Conservation (phyloP, 1,284 basidiomycete species). For the Sutorius eximius region DNA sequence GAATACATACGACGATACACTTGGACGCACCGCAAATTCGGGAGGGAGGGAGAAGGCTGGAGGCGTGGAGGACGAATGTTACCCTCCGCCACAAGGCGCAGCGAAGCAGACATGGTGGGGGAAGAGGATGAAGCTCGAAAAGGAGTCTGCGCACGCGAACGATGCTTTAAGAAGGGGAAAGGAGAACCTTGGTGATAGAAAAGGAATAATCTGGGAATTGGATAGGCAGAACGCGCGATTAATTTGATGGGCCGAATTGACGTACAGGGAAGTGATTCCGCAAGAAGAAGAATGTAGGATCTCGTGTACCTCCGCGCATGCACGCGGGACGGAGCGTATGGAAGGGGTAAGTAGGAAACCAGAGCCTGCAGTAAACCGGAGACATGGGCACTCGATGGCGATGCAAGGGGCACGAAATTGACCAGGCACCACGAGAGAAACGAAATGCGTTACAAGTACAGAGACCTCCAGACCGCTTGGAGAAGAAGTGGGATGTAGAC, state of each 20-base stretch:
- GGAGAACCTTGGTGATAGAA: slow-evolving; percentile 34
- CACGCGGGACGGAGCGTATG: slow-evolving; percentile 21
- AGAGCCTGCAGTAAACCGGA: slow-evolving; percentile 12
- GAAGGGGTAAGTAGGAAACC: slow-evolving; percentile 15
- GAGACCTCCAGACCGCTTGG: slow-evolving; percentile 6
- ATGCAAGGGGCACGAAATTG: slow-evolving; percentile 10
- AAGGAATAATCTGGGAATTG: slow-evolving; percentile 35
- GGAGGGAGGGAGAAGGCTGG: slow-evolving; percentile 60
- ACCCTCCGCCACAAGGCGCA: slow-evolving; percentile 23
- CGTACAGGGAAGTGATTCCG: slow-evolving; percentile 38
- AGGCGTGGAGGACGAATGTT: slow-evolving; percentile 45
- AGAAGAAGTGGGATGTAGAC: slow-evolving; percentile 7
- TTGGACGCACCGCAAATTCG: slow-evolving; percentile 52
- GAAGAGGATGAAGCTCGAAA: slow-evolving; percentile 32
- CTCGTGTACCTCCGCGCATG: slow-evolving; percentile 28
- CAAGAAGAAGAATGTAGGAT: slow-evolving; percentile 24
- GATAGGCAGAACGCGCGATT: slow-evolving; percentile 34
- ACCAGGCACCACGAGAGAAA: slow-evolving; percentile 7
- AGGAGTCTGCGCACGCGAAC: slow-evolving; percentile 25
- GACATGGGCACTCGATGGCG: slow-evolving; percentile 11
- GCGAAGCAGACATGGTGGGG: slow-evolving; percentile 34
- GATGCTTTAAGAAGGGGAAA: slow-evolving; percentile 36
- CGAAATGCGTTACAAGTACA: slow-evolving; percentile 11
- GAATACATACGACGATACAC: neutral
- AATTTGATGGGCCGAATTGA: slow-evolving; percentile 36